phyloP scores from a whole-genome alignment of 768 basidiomycete genomes.

The Rhizopogon sp. region DNA sequence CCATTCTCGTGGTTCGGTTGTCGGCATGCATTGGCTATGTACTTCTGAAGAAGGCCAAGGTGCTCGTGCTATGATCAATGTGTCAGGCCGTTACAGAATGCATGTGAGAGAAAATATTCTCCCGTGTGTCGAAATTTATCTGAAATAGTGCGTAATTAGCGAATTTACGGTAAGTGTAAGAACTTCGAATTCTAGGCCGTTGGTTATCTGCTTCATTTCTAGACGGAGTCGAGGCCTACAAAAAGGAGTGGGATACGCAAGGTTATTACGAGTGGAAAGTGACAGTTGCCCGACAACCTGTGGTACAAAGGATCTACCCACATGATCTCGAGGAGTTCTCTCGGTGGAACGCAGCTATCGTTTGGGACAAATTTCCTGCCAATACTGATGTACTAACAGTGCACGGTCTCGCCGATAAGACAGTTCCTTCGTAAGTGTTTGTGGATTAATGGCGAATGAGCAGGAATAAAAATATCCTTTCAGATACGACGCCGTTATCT shows the following conservation, averaged over 20 bases:
- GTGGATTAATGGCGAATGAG: neutral
- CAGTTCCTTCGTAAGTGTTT: conserved; percentile 61
- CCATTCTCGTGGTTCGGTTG: conserved; percentile 76
- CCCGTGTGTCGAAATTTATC: neutral
- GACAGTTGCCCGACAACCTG: conserved; percentile 58
- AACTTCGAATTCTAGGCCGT: neutral
- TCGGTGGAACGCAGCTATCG: conserved; percentile 59
- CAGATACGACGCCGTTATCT: conserved; percentile 72
- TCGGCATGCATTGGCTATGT: conserved; percentile 64
- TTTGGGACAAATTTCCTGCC: conserved; percentile 65
- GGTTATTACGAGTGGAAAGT: conserved; percentile 62
- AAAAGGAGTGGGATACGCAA: conserved; percentile 44
- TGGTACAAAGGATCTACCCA: conserved; percentile 48
- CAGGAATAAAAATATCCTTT: neutral
- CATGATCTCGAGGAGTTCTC: conserved; percentile 59
- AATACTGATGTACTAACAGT: conserved; percentile 65
- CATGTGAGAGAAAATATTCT: conserved; percentile 40
- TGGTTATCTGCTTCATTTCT: neutral
- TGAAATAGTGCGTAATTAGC: conserved; percentile 11
- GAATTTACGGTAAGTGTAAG: conserved; percentile 21
- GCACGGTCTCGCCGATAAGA: conserved; percentile 67
- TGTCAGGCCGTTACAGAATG: conserved; percentile 78
- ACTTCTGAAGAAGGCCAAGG: conserved; percentile 51
- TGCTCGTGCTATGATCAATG: conserved; percentile 65
- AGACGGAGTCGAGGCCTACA: conserved; percentile 32